Evolutionary conservation across 2,329 filamentous ascomycete species (phyloP).

Genomic region (Colletotrichum salicis): DNA sequence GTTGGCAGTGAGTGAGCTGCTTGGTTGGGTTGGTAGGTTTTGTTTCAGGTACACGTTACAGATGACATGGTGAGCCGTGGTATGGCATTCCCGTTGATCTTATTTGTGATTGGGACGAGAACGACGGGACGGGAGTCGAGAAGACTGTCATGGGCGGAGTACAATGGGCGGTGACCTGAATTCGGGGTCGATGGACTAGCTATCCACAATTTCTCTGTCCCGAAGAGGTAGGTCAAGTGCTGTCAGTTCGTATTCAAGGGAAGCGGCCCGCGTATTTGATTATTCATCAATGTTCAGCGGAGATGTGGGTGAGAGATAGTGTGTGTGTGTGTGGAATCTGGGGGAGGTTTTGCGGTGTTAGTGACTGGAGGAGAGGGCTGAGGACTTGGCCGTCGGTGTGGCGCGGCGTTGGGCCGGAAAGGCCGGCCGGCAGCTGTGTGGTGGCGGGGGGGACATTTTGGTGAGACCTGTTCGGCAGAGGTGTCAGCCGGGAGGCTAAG

Average conservation of each 20-base stretch:
- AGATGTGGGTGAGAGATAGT: not conserved
- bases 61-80: not conserved
- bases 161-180: not conserved
- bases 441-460: slow-evolving; percentile 2
- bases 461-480: slow-evolving; percentile 16
- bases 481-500: slow-evolving; percentile 5
- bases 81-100: not conserved
- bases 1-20: too few relatives aligned
- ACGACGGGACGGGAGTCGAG: not conserved
- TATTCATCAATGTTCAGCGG: not conserved
- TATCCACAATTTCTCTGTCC: not conserved
- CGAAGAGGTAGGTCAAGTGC: not conserved
- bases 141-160: not conserved
- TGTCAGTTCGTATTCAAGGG: not conserved
- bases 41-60: slow-evolving; percentile 33
- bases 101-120: not conserved
- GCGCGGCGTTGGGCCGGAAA: slow-evolving; percentile 8
- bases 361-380: not conserved
- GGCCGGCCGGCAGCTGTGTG: slow-evolving; percentile 16
- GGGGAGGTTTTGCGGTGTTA: not conserved
- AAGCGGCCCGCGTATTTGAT: not conserved
- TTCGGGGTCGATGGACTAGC: not conserved
- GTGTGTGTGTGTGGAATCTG: not conserved
- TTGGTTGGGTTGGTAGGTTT: slow-evolving; percentile 17
- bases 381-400: slow-evolving; percentile 18